Evolutionary conservation across 73 alveolate species (phyloP).

Genomic region (Paramecium biaurelia): DNA sequence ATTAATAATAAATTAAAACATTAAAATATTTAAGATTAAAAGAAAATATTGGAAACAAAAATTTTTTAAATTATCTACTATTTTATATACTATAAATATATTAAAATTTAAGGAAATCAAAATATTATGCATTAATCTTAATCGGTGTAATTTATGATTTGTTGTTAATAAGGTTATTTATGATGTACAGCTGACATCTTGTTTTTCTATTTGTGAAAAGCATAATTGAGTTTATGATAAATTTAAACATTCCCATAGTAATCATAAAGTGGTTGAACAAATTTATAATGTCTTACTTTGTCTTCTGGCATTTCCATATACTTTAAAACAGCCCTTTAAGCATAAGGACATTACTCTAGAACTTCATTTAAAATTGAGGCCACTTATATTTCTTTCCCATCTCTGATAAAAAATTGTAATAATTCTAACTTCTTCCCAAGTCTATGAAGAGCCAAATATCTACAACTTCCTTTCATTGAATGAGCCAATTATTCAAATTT

Average conservation of each 20-base stretch:
- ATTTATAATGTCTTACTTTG: not conserved
- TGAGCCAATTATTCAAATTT: slow-evolving; percentile 26
- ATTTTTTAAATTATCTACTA: too few relatives aligned
- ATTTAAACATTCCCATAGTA: not conserved
- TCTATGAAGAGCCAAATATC: not conserved
- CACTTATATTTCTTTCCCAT: slow-evolving; percentile 6
- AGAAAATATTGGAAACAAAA: too few relatives aligned
- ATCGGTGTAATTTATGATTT: not conserved
- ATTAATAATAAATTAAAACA: too few relatives aligned
- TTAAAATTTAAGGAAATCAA: not conserved
- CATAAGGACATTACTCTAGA: not conserved
- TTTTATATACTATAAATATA: not conserved
- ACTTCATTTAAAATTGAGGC: not conserved
- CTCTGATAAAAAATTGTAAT: not conserved
- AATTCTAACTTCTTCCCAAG: not conserved
- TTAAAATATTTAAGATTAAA: too few relatives aligned
- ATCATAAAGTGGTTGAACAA: not conserved
- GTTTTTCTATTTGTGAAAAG: not conserved
- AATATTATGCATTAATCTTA: not conserved
- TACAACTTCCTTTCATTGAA: slow-evolving; percentile 26
- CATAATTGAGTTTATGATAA: not conserved
- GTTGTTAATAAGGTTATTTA: not conserved
- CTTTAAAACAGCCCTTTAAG: not conserved
- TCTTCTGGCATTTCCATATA: slow-evolving; percentile 21
- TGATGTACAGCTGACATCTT: not conserved